These are phyloP conservation scores for Brasilioporus rufonigricans DNA, from an alignment of 768 basidiomycete species.

Conservation along the genomic window DNA sequence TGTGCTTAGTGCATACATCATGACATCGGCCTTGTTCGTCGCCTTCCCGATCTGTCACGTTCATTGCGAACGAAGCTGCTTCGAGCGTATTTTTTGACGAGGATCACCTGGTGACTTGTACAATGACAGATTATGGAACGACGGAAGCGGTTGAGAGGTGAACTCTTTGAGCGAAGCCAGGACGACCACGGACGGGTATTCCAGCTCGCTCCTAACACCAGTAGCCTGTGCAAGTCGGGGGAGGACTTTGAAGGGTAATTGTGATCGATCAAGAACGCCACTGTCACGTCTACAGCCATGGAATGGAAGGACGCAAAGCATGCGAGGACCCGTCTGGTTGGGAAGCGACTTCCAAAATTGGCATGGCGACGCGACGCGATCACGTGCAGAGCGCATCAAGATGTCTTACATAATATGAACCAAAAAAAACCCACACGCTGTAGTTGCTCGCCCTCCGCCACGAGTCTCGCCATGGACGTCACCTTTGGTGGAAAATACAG, in stretches of 20 bases:
- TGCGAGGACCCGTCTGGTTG: conserved; percentile 2
- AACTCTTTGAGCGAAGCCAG: too few relatives aligned
- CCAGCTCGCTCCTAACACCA: too few relatives aligned
- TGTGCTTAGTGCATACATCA: conserved; percentile 57
- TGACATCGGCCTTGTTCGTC: conserved; percentile 65
- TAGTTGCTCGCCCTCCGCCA: conserved; percentile 14
- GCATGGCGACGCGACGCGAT: conserved; percentile 24
- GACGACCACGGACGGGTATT: too few relatives aligned
- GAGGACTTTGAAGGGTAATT: too few relatives aligned
- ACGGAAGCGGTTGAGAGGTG: too few relatives aligned
- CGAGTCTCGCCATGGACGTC: conserved; percentile 28
- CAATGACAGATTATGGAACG: too few relatives aligned
- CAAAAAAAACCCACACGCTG: conserved; percentile 6
- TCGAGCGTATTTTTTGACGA: conserved; percentile 53
- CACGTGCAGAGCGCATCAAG: conserved; percentile 20
- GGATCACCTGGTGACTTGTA: conserved; percentile 55
- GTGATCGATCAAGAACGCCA: conserved; percentile 33
- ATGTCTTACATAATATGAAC: conserved; percentile 25
- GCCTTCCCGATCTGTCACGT: conserved; percentile 52
- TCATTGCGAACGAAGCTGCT: conserved; percentile 54
- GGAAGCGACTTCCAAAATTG: neutral
- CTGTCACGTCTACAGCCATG: too few relatives aligned
- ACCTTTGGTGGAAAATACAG: conserved; percentile 76
- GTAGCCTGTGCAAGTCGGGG: too few relatives aligned
- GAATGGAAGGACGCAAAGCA: conserved; percentile 5